Conservation (phyloP, 2,329 filamentous ascomycete species). For the Karstenula rhodostoma region DNA sequence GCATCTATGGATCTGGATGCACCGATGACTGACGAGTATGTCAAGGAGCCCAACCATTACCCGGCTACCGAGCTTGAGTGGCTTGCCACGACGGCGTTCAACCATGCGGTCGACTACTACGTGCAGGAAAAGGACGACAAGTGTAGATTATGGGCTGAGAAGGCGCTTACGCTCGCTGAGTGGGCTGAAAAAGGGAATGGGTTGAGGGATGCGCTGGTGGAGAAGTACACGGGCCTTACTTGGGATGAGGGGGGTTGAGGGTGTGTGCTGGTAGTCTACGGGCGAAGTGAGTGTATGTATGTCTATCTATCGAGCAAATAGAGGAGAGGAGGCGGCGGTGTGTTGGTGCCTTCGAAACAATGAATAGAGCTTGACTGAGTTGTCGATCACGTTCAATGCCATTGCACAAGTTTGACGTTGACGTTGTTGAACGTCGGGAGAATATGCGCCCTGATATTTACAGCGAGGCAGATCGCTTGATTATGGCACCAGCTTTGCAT, state of each 20-base stretch:
- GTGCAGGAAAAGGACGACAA: conserved; percentile 59
- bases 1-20: conserved; percentile 10
- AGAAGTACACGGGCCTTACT: conserved; percentile 62
- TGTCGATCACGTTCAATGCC: no score
- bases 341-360: no score
- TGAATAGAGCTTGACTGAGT: no score
- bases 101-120: conserved; percentile 71
- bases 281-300: no score
- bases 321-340: no score
- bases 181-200: conserved; percentile 62
- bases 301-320: no score
- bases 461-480: no score
- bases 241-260: conserved; percentile 36
- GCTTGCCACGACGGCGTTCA: conserved; percentile 69
- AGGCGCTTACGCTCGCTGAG: conserved; percentile 69
- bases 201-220: conserved; percentile 41
- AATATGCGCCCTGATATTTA: no score
- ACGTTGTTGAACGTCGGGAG: no score
- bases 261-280: no score
- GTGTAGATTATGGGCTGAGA: conserved; percentile 69
- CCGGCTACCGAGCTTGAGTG: conserved; percentile 76
- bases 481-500: no score
- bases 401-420: no score
- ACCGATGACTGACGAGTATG: conserved; percentile 30
- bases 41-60: conserved; percentile 59